Conservation (phyloP, 2,329 filamentous ascomycete genomes). For the Aspergillus sp. region DNA sequence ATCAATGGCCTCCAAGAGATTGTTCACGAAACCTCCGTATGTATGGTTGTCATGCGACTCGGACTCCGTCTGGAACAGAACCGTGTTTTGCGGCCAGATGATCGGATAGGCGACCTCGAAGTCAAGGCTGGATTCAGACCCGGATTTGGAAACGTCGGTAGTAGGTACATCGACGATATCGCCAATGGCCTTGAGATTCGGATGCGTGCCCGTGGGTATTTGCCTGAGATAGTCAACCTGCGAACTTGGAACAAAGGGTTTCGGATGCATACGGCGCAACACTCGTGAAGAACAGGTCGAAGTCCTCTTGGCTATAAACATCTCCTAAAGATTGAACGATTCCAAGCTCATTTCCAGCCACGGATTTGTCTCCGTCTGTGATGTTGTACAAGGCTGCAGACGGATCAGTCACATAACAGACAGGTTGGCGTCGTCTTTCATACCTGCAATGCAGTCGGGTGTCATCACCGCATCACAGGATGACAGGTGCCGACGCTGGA, state of each 20-base stretch:
- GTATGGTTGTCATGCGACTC: slow-evolving; percentile 28
- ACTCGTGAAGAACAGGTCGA: slow-evolving; percentile 33
- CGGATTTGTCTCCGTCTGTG: slow-evolving; percentile 28
- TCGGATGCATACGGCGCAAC: slow-evolving; percentile 27
- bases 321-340: slow-evolving; percentile 40
- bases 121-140: slow-evolving; percentile 36
- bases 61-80: slow-evolving; percentile 42
- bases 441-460: slow-evolving; percentile 32
- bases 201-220: slow-evolving; percentile 33
- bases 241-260: too few relatives aligned
- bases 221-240: slow-evolving; percentile 13
- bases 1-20: slow-evolving; percentile 41
- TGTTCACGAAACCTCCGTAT: slow-evolving; percentile 35
- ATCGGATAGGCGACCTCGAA: slow-evolving; percentile 40
- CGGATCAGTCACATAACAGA: too few relatives aligned
- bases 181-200: slow-evolving; percentile 31
- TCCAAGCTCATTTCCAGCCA: slow-evolving; percentile 35
- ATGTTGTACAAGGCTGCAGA: slow-evolving; percentile 35
- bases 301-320: slow-evolving; percentile 37
- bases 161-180: slow-evolving; percentile 32
- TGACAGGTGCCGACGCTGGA: slow-evolving; percentile 9
- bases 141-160: slow-evolving; percentile 17
- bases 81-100: slow-evolving; percentile 40
- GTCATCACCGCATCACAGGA: slow-evolving; percentile 28
- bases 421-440: too few relatives aligned